Percentiles rank a stretch among this genome's conserved stretches.
These are phyloP conservation scores for Solanum habrochaites DNA, from an alignment of 257 asterid species.

Conservation along the genomic window DNA sequence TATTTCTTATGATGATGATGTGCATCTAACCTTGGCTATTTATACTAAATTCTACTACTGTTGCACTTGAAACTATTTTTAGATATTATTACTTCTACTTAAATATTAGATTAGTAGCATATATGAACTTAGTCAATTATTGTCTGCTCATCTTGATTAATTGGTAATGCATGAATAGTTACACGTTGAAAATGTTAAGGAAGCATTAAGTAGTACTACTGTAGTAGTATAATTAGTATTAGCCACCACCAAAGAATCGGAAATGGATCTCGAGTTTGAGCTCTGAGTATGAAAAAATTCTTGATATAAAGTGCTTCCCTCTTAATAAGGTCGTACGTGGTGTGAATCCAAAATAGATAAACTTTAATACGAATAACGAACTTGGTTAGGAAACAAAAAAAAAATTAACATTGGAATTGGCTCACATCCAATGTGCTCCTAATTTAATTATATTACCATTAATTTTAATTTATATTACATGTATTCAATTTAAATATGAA, in stretches of 20 bases:
- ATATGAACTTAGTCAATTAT: not conserved
- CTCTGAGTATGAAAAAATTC: no score
- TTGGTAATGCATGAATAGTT: not conserved
- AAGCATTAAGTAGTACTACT: not conserved
- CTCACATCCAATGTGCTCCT: no score
- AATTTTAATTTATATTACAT: no score
- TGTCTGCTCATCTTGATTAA: not conserved
- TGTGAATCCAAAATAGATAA: no score
- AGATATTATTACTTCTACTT: not conserved
- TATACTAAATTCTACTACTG: not conserved
- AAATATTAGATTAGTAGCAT: not conserved
- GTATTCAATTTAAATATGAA: no score
- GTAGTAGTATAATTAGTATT: no score
- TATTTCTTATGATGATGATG: not conserved
- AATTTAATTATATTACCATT: no score
- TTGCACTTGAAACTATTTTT: not conserved
- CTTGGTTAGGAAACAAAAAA: no score
- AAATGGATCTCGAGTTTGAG: no score
- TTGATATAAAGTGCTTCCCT: no score
- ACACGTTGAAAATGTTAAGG: not conserved
- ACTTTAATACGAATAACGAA: rapidly evolving
- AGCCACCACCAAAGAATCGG: no score
- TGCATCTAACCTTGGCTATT: not conserved
- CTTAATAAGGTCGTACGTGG: rapidly evolving
- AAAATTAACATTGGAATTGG: no score